Conservation (phyloP, 176 grass and related monocot species). For the Eleusine indica region DNA sequence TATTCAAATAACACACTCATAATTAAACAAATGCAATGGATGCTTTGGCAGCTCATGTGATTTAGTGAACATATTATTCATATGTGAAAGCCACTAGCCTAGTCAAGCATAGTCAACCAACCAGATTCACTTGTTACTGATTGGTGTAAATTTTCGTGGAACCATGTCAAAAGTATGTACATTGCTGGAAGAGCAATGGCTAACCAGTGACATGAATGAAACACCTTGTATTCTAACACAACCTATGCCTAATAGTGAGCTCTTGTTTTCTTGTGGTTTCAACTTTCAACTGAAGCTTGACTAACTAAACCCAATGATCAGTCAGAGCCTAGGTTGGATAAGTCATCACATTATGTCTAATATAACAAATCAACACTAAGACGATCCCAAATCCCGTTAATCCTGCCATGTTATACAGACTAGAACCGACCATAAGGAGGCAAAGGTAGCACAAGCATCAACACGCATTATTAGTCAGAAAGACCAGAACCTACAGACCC, state of each 20-base stretch:
- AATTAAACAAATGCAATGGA: not conserved
- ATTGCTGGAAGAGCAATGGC: not conserved
- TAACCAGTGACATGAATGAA: not conserved
- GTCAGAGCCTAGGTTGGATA: not conserved
- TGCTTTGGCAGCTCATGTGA: not conserved
- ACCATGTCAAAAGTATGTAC: not conserved
- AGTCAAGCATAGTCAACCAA: not conserved
- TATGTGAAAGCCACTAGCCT: not conserved
- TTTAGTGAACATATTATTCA: not conserved
- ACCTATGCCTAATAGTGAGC: not conserved
- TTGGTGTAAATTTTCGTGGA: not conserved
- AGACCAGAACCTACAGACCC: not conserved
- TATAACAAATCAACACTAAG: not conserved
- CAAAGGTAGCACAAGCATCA: not conserved
- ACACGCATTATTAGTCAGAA: not conserved
- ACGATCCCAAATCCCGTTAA: not conserved
- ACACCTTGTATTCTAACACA: not conserved
- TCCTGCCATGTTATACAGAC: not conserved
- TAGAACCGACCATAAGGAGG: not conserved
- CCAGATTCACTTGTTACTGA: not conserved
- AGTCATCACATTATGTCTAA: not conserved
- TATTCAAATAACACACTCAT: not conserved
- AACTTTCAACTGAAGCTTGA: not conserved
- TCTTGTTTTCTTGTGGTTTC: not conserved
- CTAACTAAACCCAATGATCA: not conserved